These are phyloP conservation scores for Didymella segeticola DNA, from an alignment of 2,329 filamentous ascomycete genomes.

Conservation along the genomic window DNA sequence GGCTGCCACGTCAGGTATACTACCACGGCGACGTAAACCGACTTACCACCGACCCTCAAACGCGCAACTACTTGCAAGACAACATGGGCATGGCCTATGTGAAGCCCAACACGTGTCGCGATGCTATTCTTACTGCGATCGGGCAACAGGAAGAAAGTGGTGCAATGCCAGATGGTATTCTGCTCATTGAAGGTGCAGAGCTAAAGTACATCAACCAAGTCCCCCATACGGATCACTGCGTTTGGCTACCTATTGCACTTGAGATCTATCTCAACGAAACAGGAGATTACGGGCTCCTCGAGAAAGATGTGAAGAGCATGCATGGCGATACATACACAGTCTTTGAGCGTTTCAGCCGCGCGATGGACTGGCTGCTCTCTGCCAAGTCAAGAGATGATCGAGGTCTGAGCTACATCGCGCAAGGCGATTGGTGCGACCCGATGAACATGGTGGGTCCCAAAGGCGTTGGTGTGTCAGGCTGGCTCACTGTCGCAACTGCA, in stretches of 20 bases:
- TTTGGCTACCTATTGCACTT: constrained; percentile 63
- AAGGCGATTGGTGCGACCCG: constrained; percentile 67
- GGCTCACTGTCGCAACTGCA: constrained; percentile 64
- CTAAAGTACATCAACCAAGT: constrained; percentile 68
- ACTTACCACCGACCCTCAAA: constrained; percentile 65
- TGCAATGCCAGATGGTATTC: constrained; percentile 65
- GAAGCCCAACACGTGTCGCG: constrained; percentile 57
- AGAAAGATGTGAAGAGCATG: constrained; percentile 52
- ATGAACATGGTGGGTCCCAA: constrained; percentile 70
- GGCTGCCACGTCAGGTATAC: constrained; percentile 64
- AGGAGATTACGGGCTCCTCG: constrained; percentile 59
- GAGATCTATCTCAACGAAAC: constrained; percentile 64
- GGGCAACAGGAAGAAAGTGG: constrained; percentile 62
- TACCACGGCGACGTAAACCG: constrained; percentile 67
- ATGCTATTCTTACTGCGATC: constrained; percentile 58
- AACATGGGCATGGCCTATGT: constrained; percentile 68
- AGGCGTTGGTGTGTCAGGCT: constrained; percentile 64
- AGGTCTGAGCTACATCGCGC: constrained; percentile 64
- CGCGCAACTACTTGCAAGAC: constrained; percentile 66
- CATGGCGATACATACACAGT: constrained; percentile 59
- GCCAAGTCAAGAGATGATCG: constrained; percentile 56
- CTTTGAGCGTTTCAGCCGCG: constrained; percentile 62
- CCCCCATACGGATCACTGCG: constrained; percentile 66
- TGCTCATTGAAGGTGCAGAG: constrained; percentile 61
- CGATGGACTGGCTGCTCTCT: constrained; percentile 63